Conservation (phyloP, 768 basidiomycete species). For the Dendrothele bispora region DNA sequence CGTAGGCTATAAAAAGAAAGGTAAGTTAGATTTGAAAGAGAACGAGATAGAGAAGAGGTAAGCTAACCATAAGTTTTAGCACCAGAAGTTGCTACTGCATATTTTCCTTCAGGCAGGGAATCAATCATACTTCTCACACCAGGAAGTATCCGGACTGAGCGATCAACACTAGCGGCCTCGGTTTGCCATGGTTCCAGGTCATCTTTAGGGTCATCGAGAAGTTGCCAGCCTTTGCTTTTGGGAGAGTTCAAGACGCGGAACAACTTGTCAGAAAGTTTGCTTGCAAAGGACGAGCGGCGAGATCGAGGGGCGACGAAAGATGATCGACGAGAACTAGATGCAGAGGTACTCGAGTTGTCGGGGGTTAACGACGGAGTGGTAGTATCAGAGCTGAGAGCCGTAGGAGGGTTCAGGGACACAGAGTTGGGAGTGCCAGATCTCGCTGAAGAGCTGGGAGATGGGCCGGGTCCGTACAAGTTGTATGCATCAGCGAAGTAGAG, state of each 20-base stretch:
- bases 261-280: conserved; percentile 39
- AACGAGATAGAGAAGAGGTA: conserved; percentile 1
- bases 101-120: conserved; percentile 63
- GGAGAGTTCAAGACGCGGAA: conserved; percentile 17
- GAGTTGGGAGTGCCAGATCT: conserved; percentile 26
- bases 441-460: too few species aligned
- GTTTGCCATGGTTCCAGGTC: conserved; percentile 57
- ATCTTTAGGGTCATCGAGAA: too few species aligned
- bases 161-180: conserved; percentile 57
- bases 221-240: conserved; percentile 27
- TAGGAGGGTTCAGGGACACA: too few species aligned
- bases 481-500: conserved; percentile 68
- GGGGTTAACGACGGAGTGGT: conserved; percentile 44
- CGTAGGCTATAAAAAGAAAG: conserved; percentile 42
- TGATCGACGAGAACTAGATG: conserved; percentile 42
- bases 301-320: conserved; percentile 34
- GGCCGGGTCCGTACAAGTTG: conserved; percentile 40
- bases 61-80: conserved; percentile 66
- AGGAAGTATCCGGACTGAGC: conserved; percentile 69
- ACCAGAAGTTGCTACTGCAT: conserved; percentile 76
- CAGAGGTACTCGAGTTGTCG: conserved; percentile 32
- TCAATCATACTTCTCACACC: conserved; percentile 66
- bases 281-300: conserved; percentile 50
- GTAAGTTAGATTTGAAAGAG: background rate
- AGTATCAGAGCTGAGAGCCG: conserved; percentile 28